Conservation (phyloP, 305 asterid species). For the Lippia alba region DNA sequence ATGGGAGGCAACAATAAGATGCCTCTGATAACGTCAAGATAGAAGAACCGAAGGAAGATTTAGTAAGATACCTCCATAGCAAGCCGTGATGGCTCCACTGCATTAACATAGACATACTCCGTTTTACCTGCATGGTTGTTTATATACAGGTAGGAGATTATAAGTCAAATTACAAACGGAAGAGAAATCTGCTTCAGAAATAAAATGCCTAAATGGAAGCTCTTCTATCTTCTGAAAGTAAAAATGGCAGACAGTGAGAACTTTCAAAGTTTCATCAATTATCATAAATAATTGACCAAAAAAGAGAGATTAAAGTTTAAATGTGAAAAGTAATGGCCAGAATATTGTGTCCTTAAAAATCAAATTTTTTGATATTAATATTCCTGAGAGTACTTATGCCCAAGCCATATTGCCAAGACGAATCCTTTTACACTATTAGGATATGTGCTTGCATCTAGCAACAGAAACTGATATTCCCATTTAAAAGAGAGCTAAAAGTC, state of each 20-base stretch:
- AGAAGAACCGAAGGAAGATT: conserved; percentile 21
- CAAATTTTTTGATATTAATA: background rate
- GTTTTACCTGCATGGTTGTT: conserved; percentile 73
- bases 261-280: conserved; percentile 11
- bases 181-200: conserved; percentile 26
- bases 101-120: conserved; percentile 73
- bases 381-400: background rate
- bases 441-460: background rate
- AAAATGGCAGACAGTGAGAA: conserved; percentile 5
- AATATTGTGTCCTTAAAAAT: background rate
- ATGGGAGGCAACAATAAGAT: conserved; percentile 26
- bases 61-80: conserved; percentile 72
- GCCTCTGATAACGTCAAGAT: conserved; percentile 1
- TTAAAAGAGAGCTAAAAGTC: background rate
- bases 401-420: background rate
- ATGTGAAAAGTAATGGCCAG: background rate
- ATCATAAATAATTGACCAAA: conserved; percentile 2
- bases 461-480: background rate
- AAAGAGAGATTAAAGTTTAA: background rate
- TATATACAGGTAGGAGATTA: conserved; percentile 18
- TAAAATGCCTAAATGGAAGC: conserved; percentile 28
- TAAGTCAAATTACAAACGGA: conserved; percentile 4
- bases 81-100: conserved; percentile 74
- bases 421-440: conserved; percentile 8
- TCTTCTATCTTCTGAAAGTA: conserved; percentile 25